Percentiles rank a stretch among this genome's conserved stretches.
Evolutionary conservation across 768 basidiomycete species (phyloP).

Genomic region (Jaapia argillacea): DNA sequence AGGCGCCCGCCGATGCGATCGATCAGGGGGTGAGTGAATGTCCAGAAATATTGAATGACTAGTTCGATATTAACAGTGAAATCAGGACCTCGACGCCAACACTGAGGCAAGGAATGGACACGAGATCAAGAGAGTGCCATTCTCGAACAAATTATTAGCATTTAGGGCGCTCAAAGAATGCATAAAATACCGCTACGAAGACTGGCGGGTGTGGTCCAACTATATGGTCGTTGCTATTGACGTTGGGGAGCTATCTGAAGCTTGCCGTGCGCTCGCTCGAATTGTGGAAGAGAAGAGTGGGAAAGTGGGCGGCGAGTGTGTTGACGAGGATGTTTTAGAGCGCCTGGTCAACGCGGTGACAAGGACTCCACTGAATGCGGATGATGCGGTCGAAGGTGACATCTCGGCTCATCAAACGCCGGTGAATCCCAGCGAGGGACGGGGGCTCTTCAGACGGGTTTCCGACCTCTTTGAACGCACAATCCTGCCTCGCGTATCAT

Average conservation of each 20-base stretch:
- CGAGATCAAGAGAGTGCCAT: constrained; percentile 36
- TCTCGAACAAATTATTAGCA: constrained; percentile 76
- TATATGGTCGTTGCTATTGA: constrained; percentile 92
- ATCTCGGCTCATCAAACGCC: constrained; percentile 14
- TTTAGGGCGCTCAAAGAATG: constrained; percentile 91
- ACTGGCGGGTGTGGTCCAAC: constrained; percentile 98
- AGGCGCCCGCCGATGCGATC: constrained; percentile 15
- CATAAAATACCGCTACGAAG: constrained; percentile 72
- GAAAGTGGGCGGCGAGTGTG: constrained; percentile 38
- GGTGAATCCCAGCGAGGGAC: constrained; percentile 50
- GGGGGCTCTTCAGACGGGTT: constrained; percentile 58
- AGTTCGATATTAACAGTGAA: too few relatives aligned
- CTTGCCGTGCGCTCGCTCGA: constrained; percentile 72
- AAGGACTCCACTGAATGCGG: constrained; percentile 31
- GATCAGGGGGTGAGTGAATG: constrained; percentile 19
- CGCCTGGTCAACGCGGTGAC: constrained; percentile 85
- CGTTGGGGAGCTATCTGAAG: constrained; percentile 86
- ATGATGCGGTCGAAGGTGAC: constrained; percentile 21
- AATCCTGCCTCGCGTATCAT: constrained; percentile 75
- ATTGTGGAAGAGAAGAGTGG: constrained; percentile 68
- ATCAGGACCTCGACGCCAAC: too few relatives aligned
- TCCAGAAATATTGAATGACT: not conserved
- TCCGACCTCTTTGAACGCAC: constrained; percentile 63
- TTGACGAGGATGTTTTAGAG: constrained; percentile 86
- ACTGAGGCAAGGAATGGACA: not conserved